Base-by-base conservation (phyloP, 2,329 filamentous ascomycete genomes). In the Arthrobotrys sinensis region DNA sequence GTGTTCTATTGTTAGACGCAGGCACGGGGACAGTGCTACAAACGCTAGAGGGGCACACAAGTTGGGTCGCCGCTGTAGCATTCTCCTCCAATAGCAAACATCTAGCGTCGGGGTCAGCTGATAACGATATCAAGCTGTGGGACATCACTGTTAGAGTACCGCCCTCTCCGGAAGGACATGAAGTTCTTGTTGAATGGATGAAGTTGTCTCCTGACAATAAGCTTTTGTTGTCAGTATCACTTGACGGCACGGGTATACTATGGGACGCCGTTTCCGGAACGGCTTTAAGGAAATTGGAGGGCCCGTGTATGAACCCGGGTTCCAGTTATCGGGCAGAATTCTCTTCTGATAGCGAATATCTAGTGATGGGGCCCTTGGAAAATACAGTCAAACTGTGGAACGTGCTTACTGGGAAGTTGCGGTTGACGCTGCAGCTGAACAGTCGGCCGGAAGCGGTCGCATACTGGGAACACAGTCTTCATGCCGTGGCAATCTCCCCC, bases 301-400 rank as follows among this genome's bases (percentile, higher is more conserved):
- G 24, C 24, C 24, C 24, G 24, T 28, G 24, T 28, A 28, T 28
- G 24, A 28, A 28, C 4, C 24, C 2, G 24, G 24, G 24, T 28
- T 28, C 24, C 4, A 4, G 24, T 28, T 2, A 2, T 28, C 24
- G 60, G 7, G 75, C 83, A 34, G 80, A 79, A 3, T 84, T 83
- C 72, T 83, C 82, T 8, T 80, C 72, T 5, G 81, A 82, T 62
- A 73, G 81, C 24, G 24, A 28, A 28, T 28, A 2, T 28, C 24
- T 28, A 28, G 24, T 28, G 4, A 28, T 4, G 24, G 24, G 24
- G 2, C 24, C 24, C 2, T 28, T 28, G 24, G 24, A 28, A 2
- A 28, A 28, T 28, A 28, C 24, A 2, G 24, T 4, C 24, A 28
- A 28, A 28, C 24, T 28, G 24, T 28, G 24, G 24, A 28, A 28